Evolutionary conservation across 805 yeast genomes (phyloP).

Genomic region (Yamadazyma philogaea): DNA sequence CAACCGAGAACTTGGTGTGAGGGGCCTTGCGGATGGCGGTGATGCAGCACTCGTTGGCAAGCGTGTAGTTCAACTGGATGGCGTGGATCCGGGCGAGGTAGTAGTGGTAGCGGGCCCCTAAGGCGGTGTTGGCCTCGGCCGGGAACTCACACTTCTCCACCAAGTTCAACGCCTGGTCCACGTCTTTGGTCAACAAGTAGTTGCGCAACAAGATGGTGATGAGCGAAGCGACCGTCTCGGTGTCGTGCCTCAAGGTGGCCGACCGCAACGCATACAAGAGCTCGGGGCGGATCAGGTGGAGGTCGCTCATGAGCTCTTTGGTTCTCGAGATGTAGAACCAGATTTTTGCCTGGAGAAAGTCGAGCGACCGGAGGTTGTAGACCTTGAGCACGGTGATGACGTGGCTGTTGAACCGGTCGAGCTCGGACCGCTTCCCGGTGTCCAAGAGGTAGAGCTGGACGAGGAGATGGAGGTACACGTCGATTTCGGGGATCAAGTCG

Average conservation of each 20-base stretch:
- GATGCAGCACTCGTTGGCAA: conserved; percentile 84
- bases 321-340: conserved; percentile 90
- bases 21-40: conserved; percentile 98
- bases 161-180: conserved; percentile 83
- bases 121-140: conserved; percentile 73
- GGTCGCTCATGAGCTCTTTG: conserved; percentile 57
- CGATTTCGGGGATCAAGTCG: conserved; percentile 67
- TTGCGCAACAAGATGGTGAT: conserved; percentile 83
- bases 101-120: conserved; percentile 88
- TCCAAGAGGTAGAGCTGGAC: conserved; percentile 77
- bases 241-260: conserved; percentile 87
- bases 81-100: conserved; percentile 89
- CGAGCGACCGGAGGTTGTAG: conserved; percentile 80
- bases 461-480: conserved; percentile 73
- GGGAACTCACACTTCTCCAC: conserved; percentile 90
- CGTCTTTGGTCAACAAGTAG: conserved; percentile 73
- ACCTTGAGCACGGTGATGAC: conserved; percentile 53
- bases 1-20: conserved; percentile 77
- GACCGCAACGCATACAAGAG: conserved; percentile 76
- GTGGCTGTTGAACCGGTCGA: conserved; percentile 52
- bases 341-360: conserved; percentile 80
- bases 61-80: conserved; percentile 86
- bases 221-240: conserved; percentile 84
- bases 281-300: conserved; percentile 61
- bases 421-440: conserved; percentile 43